These are phyloP conservation scores for Naganishia randhawae DNA, from an alignment of 768 basidiomycete species.

Conservation along the genomic window DNA sequence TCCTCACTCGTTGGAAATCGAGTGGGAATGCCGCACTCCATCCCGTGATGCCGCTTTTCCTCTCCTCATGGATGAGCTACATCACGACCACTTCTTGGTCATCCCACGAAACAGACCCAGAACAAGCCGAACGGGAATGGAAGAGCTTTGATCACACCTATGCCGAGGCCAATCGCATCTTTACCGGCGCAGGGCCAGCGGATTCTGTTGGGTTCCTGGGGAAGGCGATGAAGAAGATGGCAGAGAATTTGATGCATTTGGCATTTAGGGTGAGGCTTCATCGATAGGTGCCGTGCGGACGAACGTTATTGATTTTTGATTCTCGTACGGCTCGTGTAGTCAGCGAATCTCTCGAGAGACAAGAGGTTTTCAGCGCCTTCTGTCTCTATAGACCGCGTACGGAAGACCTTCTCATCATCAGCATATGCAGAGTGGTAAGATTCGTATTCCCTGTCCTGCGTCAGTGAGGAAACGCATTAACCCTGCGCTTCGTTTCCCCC, in stretches of 20 bases:
- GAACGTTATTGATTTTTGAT: background rate
- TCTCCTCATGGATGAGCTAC: background rate
- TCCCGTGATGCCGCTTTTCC: background rate
- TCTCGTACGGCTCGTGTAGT: background rate
- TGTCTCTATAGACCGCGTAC: slow-evolving; percentile 16
- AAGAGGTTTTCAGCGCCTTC: slow-evolving; percentile 16
- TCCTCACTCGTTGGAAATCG: background rate
- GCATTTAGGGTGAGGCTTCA: slow-evolving; percentile 25
- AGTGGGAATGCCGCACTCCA: background rate
- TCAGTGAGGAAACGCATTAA: background rate
- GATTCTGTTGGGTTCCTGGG: slow-evolving; percentile 24
- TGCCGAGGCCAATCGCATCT: slow-evolving; percentile 23
- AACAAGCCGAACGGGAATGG: slow-evolving; percentile 29
- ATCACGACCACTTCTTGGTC: background rate
- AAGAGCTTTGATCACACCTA: slow-evolving; percentile 25
- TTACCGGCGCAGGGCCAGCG: background rate
- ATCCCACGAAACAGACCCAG: background rate
- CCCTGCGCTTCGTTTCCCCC: background rate
- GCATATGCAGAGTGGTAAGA: slow-evolving; percentile 27
- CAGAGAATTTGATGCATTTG: slow-evolving; percentile 28
- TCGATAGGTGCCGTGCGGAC: background rate
- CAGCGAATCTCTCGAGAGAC: slow-evolving; percentile 26
- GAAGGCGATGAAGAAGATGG: slow-evolving; percentile 26
- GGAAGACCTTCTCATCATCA: slow-evolving; percentile 20
- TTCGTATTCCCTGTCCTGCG: background rate